A percentile compares a stretch with the other conserved stretches of the same genome.
phyloP scores from a whole-genome alignment of 257 asterid species.

The Solanum medicagineum region DNA sequence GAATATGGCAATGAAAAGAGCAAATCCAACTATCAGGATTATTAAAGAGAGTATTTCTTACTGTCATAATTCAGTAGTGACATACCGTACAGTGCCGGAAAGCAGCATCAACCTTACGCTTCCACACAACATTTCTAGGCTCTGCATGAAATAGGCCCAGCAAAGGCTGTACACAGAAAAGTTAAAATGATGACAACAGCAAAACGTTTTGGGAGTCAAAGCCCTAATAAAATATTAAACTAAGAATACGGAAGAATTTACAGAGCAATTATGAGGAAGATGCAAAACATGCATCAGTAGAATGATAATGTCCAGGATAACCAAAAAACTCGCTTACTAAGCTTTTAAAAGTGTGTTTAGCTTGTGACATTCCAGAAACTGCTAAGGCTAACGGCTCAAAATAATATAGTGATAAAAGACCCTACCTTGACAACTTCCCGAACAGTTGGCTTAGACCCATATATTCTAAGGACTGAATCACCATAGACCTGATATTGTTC shows the following conservation, averaged over 20 bases:
- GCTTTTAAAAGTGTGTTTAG: neutral
- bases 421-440: slow-evolving; percentile 71
- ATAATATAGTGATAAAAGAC: neutral
- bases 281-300: neutral
- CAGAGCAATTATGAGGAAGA: neutral
- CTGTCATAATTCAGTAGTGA: neutral
- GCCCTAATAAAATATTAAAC: neutral
- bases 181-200: neutral
- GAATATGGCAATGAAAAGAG: neutral
- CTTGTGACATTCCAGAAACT: neutral
- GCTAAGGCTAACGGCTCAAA: neutral
- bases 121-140: slow-evolving; percentile 74
- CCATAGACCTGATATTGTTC: slow-evolving; percentile 70
- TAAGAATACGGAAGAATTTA: neutral
- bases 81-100: slow-evolving; percentile 54
- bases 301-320: neutral
- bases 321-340: neutral
- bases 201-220: neutral
- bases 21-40: neutral
- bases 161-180: slow-evolving; percentile 57
- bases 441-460: slow-evolving; percentile 52
- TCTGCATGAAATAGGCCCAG: slow-evolving; percentile 63
- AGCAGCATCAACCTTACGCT: slow-evolving; percentile 86
- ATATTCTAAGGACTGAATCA: slow-evolving; percentile 49
- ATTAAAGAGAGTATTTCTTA: neutral